A percentile compares a stretch with the other conserved stretches of the same genome.
phyloP scores from a whole-genome alignment of 495 filamentous ascomycete species.

The Aspergillus hancockii region DNA sequence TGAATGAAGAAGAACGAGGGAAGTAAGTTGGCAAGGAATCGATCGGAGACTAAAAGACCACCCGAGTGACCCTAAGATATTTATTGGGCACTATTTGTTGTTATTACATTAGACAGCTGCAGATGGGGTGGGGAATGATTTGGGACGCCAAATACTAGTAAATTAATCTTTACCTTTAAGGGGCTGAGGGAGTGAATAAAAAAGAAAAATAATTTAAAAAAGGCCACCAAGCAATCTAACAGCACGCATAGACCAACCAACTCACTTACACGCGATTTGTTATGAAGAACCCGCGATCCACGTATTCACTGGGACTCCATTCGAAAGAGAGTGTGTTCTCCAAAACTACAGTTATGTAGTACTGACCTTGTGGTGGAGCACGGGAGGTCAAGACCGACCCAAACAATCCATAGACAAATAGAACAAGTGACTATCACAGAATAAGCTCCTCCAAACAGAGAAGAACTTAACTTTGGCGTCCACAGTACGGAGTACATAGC shows the following conservation, averaged over 20 bases:
- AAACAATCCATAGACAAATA: background rate
- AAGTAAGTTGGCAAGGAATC: background rate
- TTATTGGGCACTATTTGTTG: constrained; percentile 5
- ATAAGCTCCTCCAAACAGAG: background rate
- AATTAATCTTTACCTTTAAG: background rate
- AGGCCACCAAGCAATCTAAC: constrained; percentile 1
- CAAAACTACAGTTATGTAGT: too few relatives aligned
- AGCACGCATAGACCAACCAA: constrained; percentile 16
- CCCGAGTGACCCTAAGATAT: constrained; percentile 6
- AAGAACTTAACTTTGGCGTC: constrained; percentile 5
- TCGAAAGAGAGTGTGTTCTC: background rate
- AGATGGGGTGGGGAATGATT: background rate
- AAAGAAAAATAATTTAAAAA: constrained; percentile 5
- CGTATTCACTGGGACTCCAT: background rate
- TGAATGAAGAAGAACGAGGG: background rate
- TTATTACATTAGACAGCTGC: constrained; percentile 6
- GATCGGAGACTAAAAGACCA: constrained; percentile 5
- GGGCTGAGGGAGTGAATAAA: background rate
- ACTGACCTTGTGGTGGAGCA: background rate
- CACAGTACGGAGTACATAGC: background rate
- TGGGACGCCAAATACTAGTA: constrained; percentile 4
- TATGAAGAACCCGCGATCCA: constrained; percentile 11
- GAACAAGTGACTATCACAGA: background rate
- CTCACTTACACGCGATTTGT: constrained; percentile 7
- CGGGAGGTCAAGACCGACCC: background rate